Base-by-base conservation (phyloP, 192 early-diverging fungal genomes). In the Backusella macrospora region DNA sequence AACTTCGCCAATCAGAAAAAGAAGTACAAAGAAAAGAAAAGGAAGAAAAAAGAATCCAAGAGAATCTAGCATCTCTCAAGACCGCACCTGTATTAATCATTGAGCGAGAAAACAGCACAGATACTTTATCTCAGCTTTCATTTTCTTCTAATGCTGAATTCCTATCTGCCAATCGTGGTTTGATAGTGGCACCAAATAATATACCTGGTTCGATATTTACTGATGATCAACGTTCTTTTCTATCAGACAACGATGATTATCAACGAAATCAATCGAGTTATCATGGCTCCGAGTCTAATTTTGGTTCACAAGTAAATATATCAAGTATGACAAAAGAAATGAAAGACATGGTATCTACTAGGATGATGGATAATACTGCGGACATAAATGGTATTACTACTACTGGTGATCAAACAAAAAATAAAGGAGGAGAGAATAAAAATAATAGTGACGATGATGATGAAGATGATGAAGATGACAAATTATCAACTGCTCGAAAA, bases 1-100 rank as follows among this genome's bases (percentile, higher is more conserved):
- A 83, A 16, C 90, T 98, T 65, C 86, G 91, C 37, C 86, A 82
- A 62, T 73, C 82, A 42, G 92, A 96, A 73, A 86, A 85, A 21
- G 84, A 86, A 52, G 86, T 90, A 45, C 83, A 88, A 78, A 34
- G 39, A 18, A 18, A 48, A 6, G 23, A 39, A 34, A 75, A 75
- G 52, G 73, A 75, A 12, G 73, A 75, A 62, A 67, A 68, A 83
- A 73, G 49, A 34, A 73, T 73, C 75, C 76, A 70, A 84, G 86
- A 74, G 80, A 78, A 48, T 42, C 70, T 76, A 62, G 23, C n/a
- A 12, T 59, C 52, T 12, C 21, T 59, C 7, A 12, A 18, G 0
- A 12, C 10, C 10, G 26, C 26, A 23, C 46, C 70, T 14, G 23
- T 9, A 3, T 23, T 70, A 5, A 16, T 14, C 48, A 34, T 34